Percentiles rank a stretch among this genome's conserved stretches.
phyloP scores from a whole-genome alignment of 2,329 filamentous ascomycete species.

The Ceratocystis diversiconidia region DNA sequence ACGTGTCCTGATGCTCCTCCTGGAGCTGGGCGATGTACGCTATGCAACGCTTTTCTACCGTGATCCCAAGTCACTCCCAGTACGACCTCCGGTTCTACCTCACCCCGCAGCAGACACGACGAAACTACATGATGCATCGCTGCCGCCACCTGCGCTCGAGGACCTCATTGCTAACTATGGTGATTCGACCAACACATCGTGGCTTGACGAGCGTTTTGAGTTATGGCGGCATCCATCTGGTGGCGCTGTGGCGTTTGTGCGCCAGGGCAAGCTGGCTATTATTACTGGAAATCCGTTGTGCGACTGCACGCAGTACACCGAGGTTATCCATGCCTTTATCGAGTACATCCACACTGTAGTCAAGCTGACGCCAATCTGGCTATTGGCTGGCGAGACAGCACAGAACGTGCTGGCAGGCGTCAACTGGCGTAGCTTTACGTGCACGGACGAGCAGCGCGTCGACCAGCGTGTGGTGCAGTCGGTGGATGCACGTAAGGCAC shows the following conservation, averaged over 20 bases:
- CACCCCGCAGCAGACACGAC: conserved; percentile 77
- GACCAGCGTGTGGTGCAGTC: conserved; percentile 49
- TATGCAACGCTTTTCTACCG: conserved; percentile 77
- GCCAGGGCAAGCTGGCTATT: conserved; percentile 63
- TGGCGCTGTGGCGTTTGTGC: conserved; percentile 72
- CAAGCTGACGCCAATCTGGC: conserved; percentile 68
- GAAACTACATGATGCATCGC: conserved; percentile 30
- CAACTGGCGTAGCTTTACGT: conserved; percentile 78
- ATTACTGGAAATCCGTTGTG: conserved; percentile 80
- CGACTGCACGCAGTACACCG: conserved; percentile 59
- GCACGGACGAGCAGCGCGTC: conserved; percentile 77
- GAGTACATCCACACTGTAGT: conserved; percentile 57
- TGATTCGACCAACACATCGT: conserved; percentile 85
- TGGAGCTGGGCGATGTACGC: conserved; percentile 78
- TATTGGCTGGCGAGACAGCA: conserved; percentile 65
- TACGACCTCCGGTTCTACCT: conserved; percentile 50
- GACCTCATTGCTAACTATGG: conserved; percentile 92
- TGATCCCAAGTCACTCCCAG: conserved; percentile 75
- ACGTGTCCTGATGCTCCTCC: conserved; percentile 71
- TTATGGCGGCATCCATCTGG: conserved; percentile 71
- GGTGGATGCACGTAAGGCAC: conserved; percentile 55
- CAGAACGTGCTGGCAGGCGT: conserved; percentile 70
- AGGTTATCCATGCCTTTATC: conserved; percentile 61
- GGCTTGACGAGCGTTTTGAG: conserved; percentile 77
- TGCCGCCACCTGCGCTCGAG: conserved; percentile 53